These are phyloP conservation scores for Orbilia quercus DNA, from an alignment of 2,329 filamentous ascomycete genomes.

Conservation along the genomic window DNA sequence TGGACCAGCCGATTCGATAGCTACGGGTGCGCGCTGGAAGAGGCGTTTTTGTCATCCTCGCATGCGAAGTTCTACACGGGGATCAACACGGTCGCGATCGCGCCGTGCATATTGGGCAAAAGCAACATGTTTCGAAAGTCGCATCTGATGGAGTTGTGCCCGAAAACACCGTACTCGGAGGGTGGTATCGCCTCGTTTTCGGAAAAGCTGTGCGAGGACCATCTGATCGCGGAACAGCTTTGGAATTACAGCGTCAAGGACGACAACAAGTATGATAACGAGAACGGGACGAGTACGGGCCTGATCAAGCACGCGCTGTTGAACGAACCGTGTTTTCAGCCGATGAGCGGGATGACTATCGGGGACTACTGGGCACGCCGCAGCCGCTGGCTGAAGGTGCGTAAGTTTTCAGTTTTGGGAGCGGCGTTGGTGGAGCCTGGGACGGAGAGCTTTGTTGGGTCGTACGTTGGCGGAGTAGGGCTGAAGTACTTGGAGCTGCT, in stretches of 20 bases:
- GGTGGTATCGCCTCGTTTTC: constrained; percentile 92
- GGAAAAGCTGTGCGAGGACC: constrained; percentile 96
- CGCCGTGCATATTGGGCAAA: constrained; percentile 94
- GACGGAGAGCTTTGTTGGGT: constrained; percentile 87
- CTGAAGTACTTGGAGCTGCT: constrained; percentile 66
- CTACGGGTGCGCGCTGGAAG: constrained; percentile 83
- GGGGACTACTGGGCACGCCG: constrained; percentile 80
- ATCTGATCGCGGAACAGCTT: constrained; percentile 89
- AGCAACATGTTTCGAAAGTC: constrained; percentile 98
- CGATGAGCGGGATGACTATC: constrained; percentile 83
- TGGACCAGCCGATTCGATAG: constrained; percentile 47
- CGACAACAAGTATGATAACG: constrained; percentile 61
- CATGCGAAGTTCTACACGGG: constrained; percentile 98
- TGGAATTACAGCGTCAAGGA: constrained; percentile 75
- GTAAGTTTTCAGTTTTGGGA: constrained; percentile 90
- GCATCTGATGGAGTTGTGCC: constrained; percentile 80
- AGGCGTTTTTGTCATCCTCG: constrained; percentile 91
- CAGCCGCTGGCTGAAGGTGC: constrained; percentile 88
- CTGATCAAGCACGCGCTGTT: constrained; percentile 77
- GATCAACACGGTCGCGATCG: constrained; percentile 91
- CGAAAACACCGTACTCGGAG: constrained; percentile 67
- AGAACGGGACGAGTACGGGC: constrained; percentile 68
- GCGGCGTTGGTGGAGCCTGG: constrained; percentile 94
- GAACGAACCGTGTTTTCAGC: constrained; percentile 89
- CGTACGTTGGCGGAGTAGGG: constrained; percentile 73